Evolutionary conservation across 2,329 filamentous ascomycete species (phyloP).

Genomic region (Sclerotinia minor): DNA sequence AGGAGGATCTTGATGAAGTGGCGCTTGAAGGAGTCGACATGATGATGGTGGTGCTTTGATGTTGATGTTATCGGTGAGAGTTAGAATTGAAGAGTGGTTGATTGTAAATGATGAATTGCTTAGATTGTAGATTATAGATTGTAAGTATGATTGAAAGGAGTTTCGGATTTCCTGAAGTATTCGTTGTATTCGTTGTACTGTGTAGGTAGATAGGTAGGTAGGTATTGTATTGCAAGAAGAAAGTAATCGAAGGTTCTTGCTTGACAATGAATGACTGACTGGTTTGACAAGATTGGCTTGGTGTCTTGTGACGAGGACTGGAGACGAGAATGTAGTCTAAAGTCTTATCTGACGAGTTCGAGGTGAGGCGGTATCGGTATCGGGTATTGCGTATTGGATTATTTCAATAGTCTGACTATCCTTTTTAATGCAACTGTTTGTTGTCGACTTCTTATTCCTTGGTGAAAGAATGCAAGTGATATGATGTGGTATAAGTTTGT

Average conservation of each 20-base stretch:
- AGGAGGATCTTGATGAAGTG: constrained; percentile 39
- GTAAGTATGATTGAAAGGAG: background rate
- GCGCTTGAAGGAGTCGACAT: constrained; percentile 36
- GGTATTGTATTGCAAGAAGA: constrained; percentile 18
- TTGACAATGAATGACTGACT: constrained; percentile 5
- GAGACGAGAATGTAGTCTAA: constrained; percentile 20
- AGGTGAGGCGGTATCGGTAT: constrained; percentile 22
- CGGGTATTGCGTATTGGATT: background rate
- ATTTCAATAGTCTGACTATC: constrained; percentile 15
- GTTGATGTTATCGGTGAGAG: background rate
- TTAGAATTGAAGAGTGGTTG: background rate
- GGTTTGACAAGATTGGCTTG: background rate
- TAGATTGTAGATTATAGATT: background rate
- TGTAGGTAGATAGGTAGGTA: too few relatives aligned
- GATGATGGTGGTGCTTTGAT: background rate
- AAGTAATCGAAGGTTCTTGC: constrained; percentile 18
- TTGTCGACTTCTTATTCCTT: constrained; percentile 21
- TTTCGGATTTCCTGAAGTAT: background rate
- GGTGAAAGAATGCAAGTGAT: background rate
- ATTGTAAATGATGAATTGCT: background rate
- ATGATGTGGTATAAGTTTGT: background rate
- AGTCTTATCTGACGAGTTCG: constrained; percentile 23
- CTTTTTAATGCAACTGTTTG: constrained; percentile 22
- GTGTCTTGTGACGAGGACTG: constrained; percentile 26
- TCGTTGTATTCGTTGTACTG: constrained; percentile 22